Base-by-base conservation (phyloP, 1,139 yeast species). In the Candida freyschussii region DNA sequence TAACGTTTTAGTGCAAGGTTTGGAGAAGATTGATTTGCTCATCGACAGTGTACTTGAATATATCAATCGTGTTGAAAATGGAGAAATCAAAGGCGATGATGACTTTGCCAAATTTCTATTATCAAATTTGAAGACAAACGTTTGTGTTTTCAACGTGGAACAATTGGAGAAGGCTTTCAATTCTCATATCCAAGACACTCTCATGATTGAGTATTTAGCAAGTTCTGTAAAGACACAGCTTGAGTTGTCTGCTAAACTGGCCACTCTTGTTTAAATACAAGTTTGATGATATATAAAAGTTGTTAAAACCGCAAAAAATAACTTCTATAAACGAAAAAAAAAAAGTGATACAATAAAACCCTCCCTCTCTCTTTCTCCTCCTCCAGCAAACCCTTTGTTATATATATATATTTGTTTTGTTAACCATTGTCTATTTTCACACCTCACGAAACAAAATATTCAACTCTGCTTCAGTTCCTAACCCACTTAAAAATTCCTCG, bases 141-240 rank as follows among this genome's bases (percentile, higher is more conserved):
- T 41, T n/a, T 62, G 67, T 39, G 72, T 79, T 43, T 63, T 75
- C 39, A 74, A 81, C 48, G 55, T 74, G 40, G 76, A 72, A 20
- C 70, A 67, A 29, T 69, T 83, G 48, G 77, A 73, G 52, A 63
- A 66, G 46, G 70, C 78, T 45, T 78, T 85, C 69, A 75, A 75
- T 52, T 71, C 75, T 35, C 89, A 84, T 58, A 68, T 80, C 55
- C 89, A 84, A 60, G 95, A 86, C 54, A 79, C 86, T 27, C 71
- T 83, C 44, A 78, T 85, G 79, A 74, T 86, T 46, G 93, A 84
- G 53, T 83, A 79, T 56, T 70, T 86, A 62, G 82, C 95, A 40
- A 78, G 81, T 53, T 85, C 93, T 33, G 79, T 86, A 50, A 83
- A 82, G 64, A 84, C 87, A 45, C 96, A 86, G 63, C 72, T 84